Percentiles rank a stretch among this genome's conserved stretches.
phyloP scores from a whole-genome alignment of 371 early-diverging fungal species.

The Apophysomyces variabilis region DNA sequence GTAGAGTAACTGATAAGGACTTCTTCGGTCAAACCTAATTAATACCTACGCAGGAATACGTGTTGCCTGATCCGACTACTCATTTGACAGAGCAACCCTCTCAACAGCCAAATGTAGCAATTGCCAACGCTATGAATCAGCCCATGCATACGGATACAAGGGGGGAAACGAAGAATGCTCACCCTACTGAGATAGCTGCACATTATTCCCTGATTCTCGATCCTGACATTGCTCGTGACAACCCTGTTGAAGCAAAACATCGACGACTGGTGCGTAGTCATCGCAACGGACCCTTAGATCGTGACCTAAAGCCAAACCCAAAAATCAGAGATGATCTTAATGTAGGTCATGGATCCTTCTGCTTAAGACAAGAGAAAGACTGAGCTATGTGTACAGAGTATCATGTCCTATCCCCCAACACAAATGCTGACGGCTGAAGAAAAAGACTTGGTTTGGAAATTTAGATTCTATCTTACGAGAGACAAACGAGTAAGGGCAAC shows the following conservation, averaged over 20 bases:
- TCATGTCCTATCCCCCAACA: constrained; percentile 92
- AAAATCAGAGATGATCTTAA: constrained; percentile 92
- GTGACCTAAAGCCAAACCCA: constrained; percentile 94
- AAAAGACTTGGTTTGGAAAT: constrained; percentile 96
- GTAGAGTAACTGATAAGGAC: constrained; percentile 23
- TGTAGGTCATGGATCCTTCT: constrained; percentile 45
- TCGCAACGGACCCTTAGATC: constrained; percentile 87
- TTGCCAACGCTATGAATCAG: constrained; percentile 41
- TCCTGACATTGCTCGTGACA: constrained; percentile 78
- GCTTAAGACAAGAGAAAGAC: neutral
- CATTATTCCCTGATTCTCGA: constrained; percentile 60
- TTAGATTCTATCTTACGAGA: constrained; percentile 89
- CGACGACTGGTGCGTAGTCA: constrained; percentile 90
- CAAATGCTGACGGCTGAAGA: constrained; percentile 80
- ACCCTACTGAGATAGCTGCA: constrained; percentile 21
- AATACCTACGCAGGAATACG: constrained; percentile 31
- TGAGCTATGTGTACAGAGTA: constrained; percentile 45
- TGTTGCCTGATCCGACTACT: constrained; percentile 33
- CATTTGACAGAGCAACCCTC: constrained; percentile 12
- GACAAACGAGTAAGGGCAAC: constrained; percentile 73
- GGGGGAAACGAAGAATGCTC: constrained; percentile 9
- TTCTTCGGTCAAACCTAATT: neutral
- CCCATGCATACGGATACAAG: constrained; percentile 21
- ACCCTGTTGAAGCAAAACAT: constrained; percentile 96
- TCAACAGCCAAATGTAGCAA: constrained; percentile 28